Evolutionary conservation across 2,329 filamentous ascomycete species (phyloP), one percentile per base, ranked within the genome.

Genomic region (Fusarium sp.): DNA sequence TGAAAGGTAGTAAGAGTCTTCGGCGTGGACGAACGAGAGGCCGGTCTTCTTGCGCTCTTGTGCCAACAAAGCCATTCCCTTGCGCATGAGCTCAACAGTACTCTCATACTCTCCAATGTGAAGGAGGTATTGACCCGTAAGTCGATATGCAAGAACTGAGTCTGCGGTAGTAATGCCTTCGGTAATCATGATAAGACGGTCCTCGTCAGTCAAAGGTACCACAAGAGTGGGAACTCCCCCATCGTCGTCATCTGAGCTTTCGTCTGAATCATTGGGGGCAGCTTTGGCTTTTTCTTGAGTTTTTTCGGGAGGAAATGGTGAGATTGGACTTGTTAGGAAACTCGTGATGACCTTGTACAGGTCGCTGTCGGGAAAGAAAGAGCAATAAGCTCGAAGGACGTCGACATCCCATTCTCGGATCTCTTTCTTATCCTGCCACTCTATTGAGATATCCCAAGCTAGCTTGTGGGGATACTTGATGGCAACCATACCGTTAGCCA

Each of bases 401-500:
- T 88, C 88, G 45, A 89, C 87, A 76, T 98, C 94, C 83, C 94
- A 92, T 27, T 93, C 88, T n/a, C 86, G 83, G 49, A 96, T 86
- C 48, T 88, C 88, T 73, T 92, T 90, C 44, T 89, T 83, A 78
- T 98, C 94, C 72, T 92, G 88, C 92, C 95, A 98, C 76, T 98
- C 93, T 62, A 99, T 85, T 30, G 92, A 87, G 65, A 98, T 91
- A 74, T 94, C 91, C 97, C 97, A 99, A 1, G 96, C 96, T 18
- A 97, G 85, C 69, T 91, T 89, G 80, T 91, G 97, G 0, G 94
- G 93, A 74, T 98, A 94, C 74, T 95, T 94, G 78, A 99, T 96
- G 64, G 97, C 92, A 65, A 99, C 95, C 92, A 99, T 97, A 66
- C 95, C 96, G 68, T 91, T 89, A 1, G 95, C 94, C 55, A 96